phyloP scores from a whole-genome alignment of 2,329 filamentous ascomycete genomes.

The Hypoxylon rubiginosum region DNA sequence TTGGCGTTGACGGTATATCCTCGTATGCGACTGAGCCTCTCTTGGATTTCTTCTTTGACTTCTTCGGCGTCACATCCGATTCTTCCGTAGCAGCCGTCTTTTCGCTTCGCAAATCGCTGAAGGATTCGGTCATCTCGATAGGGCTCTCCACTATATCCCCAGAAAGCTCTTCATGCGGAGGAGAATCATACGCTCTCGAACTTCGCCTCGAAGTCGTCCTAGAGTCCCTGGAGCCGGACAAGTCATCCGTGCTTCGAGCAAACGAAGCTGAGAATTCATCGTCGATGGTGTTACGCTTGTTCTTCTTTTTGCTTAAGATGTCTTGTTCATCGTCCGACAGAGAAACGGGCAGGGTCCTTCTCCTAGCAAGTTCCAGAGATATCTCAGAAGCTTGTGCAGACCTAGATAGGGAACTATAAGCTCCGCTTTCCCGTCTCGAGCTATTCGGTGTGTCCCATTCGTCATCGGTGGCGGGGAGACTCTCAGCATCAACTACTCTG shows the following conservation, averaged over 20 bases:
- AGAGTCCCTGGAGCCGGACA: conserved; percentile 50
- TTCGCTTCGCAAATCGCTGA: conserved; percentile 49
- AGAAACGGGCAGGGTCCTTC: conserved; percentile 17
- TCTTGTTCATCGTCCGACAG: conserved; percentile 43
- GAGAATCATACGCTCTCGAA: conserved; percentile 49
- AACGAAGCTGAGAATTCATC: conserved; percentile 42
- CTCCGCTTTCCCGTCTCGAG: conserved; percentile 54
- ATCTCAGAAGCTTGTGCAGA: conserved; percentile 30
- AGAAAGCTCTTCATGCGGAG: conserved; percentile 48
- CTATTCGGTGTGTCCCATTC: conserved; percentile 53
- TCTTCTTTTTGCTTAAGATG: conserved; percentile 51
- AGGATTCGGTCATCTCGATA: conserved; percentile 57
- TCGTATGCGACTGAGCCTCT: conserved; percentile 45
- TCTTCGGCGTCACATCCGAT: conserved; percentile 52
- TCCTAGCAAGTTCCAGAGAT: conserved; percentile 27
- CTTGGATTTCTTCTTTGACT: conserved; percentile 54
- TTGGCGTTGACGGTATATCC: conserved; percentile 44
- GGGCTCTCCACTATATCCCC: conserved; percentile 58
- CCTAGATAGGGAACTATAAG: conserved; percentile 23
- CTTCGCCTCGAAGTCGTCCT: conserved; percentile 53
- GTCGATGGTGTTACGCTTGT: conserved; percentile 44
- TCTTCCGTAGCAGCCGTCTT: conserved; percentile 48
- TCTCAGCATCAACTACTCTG: conserved; percentile 31
- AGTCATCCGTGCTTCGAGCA: conserved; percentile 48
- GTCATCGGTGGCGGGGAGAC: conserved; percentile 32